Base-by-base conservation (phyloP, 306 rosid genomes). In the Acacia confusa region DNA sequence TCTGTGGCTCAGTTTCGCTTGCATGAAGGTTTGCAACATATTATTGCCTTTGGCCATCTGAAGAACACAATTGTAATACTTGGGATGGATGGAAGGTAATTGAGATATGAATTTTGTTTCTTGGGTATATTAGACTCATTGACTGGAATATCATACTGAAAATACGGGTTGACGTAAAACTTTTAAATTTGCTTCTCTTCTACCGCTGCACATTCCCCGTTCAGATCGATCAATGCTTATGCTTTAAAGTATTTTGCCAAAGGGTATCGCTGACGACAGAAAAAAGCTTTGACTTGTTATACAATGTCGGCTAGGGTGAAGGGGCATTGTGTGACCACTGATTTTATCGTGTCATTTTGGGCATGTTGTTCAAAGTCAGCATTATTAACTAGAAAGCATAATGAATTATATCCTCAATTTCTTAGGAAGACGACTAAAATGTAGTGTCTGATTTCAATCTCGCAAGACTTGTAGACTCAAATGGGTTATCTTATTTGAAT, bases 1-100 rank as follows among this genome's bases (percentile, higher is more conserved):
- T 91, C 96, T 8, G 88, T 89, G 78, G 96, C 96, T 60, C 92
- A 89, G 61, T 89, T 91, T 85, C 93, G 88, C 77, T 75, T 91
- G 91, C 89, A 85, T 41, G 93, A 85, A 85, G 90, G 92, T 76
- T 72, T 86, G 77, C 91, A 85, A 57, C 83, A 88, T 87, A 27
- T 72, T 70, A 97, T 90, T 84, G 92, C 94, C 74, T 93, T 93
- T 70, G 97, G 97, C 52, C 97, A 93, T 60, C 94, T 87, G 77
- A 91, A 85, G 89, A 89, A 90, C 81, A 89, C 93, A 25, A 60
- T 91, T 40, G 86, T 89, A 48, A 89, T 88, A 81, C 91, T 93
- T 15, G 97, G 97, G 86, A 89, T 89, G 94, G 97, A 93, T 83
- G 97, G 97, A 86, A 93, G 97, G 97, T 93, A 93, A 30, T 81